Base-by-base conservation (phyloP, 768 basidiomycete genomes). In the Tremella mesenterica region DNA sequence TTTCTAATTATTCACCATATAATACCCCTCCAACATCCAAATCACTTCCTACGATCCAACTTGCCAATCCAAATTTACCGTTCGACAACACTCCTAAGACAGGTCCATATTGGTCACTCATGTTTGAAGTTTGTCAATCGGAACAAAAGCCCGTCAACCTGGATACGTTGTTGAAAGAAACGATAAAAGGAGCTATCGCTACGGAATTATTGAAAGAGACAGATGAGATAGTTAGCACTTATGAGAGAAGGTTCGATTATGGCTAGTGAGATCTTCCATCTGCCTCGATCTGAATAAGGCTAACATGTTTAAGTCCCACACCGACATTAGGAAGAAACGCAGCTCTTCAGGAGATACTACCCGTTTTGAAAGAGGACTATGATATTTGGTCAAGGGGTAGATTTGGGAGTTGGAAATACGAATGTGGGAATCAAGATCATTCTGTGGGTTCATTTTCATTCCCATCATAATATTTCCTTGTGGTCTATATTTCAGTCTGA, bases 41-140 rank as follows among this genome's bases (percentile, higher is more conserved):
- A 47, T 52, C 53, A 54, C 64, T 75, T 13, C 59, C 63, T 39
- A 76, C 75, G 1, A 30, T 75, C 16, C 75, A 71, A 52, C 63
- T 59, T 14, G 74, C 73, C 48, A 69, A 73, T 55, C 67, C 72
- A 1, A 54, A 52, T 2, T 53, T 71, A 23, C 53, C 61, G 9
- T 56, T 50, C 36, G 53, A 55, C 16, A 56, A 58, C 28, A 45
- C 54, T 29, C 41, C n/a, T 44, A 10, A 8, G n/a, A 46, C 45
- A 21, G 74, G 75, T 21, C 59, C 67, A 30, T 70, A 75, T 65
- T 75, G 74, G 75, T 68, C 65, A 29, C 54, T 76, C 54, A 75
- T 76, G 75, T 58, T 76, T 49, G 74, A 75, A 58, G 73, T 76
- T 18, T 74, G 72, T 46, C 66, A 76, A 57, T 71, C 69, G 18